These are phyloP conservation scores for Eucalyptus viminalis DNA, from an alignment of 345 rosid species.

Conservation along the genomic window DNA sequence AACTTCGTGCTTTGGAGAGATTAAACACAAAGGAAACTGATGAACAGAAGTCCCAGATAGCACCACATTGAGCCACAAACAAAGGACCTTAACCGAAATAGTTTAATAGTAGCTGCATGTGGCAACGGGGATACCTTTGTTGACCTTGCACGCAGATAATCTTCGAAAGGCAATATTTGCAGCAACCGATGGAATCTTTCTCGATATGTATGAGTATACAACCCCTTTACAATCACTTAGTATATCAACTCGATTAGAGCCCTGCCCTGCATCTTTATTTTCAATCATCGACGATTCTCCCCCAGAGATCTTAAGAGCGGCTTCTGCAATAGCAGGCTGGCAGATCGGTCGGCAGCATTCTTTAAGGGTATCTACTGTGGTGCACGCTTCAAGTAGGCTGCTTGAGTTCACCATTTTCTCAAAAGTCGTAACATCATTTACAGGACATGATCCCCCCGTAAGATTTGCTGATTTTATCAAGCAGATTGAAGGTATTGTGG, in stretches of 20 bases:
- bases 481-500: conserved; percentile 55
- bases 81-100: background rate
- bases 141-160: conserved; percentile 83
- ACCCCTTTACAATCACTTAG: conserved; percentile 78
- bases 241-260: conserved; percentile 32
- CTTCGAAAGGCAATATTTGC: conserved; percentile 71
- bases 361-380: conserved; percentile 76
- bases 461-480: conserved; percentile 72
- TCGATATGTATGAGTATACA: conserved; percentile 69
- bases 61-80: background rate
- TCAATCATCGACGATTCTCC: conserved; percentile 31
- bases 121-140: conserved; percentile 42
- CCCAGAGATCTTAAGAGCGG: conserved; percentile 67
- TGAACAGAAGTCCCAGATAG: background rate
- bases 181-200: conserved; percentile 51
- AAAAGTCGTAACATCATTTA: conserved; percentile 45
- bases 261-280: conserved; percentile 27
- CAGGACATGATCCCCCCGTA: conserved; percentile 90
- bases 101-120: background rate
- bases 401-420: conserved; percentile 68
- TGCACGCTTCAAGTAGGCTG: conserved; percentile 74
- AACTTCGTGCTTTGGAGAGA: background rate
- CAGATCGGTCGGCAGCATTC: conserved; percentile 92
- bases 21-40: background rate
- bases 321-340: conserved; percentile 78